Base-by-base conservation (phyloP, 805 yeast species). In the Candida boidinii region DNA sequence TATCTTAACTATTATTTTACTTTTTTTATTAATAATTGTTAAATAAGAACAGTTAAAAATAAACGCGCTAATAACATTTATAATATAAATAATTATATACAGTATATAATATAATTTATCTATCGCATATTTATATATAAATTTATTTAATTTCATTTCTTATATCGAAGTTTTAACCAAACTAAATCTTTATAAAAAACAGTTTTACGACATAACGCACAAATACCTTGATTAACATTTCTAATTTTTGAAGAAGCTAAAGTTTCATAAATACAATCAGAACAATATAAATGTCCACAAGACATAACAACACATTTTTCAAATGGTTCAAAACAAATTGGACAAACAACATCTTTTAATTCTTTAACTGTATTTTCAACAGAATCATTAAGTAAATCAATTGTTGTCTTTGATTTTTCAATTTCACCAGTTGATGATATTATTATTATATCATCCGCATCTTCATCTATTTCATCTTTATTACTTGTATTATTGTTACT, bases 271-370 rank as follows among this genome's bases (percentile, higher is more conserved):
- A 70, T 55, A 46, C 80, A 75, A 18, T 64, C 66, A 5, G 65
- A 57, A 43, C 81, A 75, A 43, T 66, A 73, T 3, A 69, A 54
- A 47, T 75, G 81, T 0, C 81, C 81, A 51, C 81, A 75, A 0
- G 70, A 68, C 4, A 73, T 59, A 13, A 67, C 66, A 20, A 64
- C 60, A 2, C 77, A 66, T 6, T 55, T 43, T 12, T 57, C 64
- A 3, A 76, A 73, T 4, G 66, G 60, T 7, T 73, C 79, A 46
- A 74, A 65, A 34, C 81, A 75, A 15, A 75, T 67, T 0, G 77
- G 75, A 45, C 81, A 73, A 21, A 49, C 51, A 19, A 61, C 61
- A 12, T 59, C 59, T 22, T 52, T 52, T 18, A 62, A 46, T 2
- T 58, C 46, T 28, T 54, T 58, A 7, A 38, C 35, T 4, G 41